Conservation (phyloP, 75 land plant species). For the Cunninghamia lanceolata region DNA sequence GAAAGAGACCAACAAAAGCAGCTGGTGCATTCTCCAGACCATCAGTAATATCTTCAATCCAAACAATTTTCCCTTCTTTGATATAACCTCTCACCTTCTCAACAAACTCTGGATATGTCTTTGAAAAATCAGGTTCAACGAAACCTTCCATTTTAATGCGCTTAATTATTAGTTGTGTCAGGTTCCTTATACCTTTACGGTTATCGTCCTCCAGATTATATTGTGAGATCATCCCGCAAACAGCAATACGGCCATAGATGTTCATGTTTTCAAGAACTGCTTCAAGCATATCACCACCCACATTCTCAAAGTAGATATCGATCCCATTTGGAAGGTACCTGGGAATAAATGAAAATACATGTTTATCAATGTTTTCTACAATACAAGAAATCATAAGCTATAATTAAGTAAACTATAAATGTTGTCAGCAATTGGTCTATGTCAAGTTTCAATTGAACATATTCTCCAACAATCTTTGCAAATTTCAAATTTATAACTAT, state of each 20-base stretch:
- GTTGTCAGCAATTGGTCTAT: too few species aligned
- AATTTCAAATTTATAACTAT: too few species aligned
- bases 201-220: constrained; percentile 24
- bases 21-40: constrained; percentile 44
- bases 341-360: not conserved
- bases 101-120: constrained; percentile 25
- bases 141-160: constrained; percentile 41
- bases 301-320: constrained; percentile 77
- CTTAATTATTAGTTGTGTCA: constrained; percentile 13
- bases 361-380: not conserved
- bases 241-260: constrained; percentile 38
- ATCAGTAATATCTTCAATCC: constrained; percentile 28
- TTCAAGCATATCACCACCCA: constrained; percentile 50
- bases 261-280: constrained; percentile 44
- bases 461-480: too few species aligned
- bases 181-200: constrained; percentile 26
- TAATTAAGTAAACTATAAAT: not conserved
- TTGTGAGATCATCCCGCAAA: constrained; percentile 51
- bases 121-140: constrained; percentile 20
- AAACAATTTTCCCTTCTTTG: constrained; percentile 32
- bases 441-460: not conserved
- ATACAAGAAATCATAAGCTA: not conserved
- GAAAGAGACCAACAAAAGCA: constrained; percentile 35
- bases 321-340: constrained; percentile 75
- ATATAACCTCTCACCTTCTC: constrained; percentile 18